These are phyloP conservation scores for Hypoxylon intermedium DNA, from an alignment of 495 filamentous ascomycete genomes.

Conservation along the genomic window DNA sequence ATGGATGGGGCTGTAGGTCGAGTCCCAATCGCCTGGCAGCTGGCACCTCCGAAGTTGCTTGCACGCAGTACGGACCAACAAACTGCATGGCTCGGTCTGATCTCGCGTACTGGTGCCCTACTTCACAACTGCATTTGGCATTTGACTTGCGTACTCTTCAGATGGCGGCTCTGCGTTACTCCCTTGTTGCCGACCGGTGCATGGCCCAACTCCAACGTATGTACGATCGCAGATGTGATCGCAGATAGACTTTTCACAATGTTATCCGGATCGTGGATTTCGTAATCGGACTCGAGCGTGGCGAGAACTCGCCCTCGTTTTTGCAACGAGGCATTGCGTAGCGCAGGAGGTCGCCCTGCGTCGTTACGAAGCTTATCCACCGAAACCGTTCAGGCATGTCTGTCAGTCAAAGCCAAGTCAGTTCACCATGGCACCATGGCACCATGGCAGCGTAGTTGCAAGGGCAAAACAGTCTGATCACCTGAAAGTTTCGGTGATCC, in stretches of 20 bases:
- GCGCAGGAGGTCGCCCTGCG: background rate
- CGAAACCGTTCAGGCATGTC: conserved; percentile 9
- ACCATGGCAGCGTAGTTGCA: background rate
- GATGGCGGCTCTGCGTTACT: background rate
- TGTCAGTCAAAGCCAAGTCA: conserved; percentile 3
- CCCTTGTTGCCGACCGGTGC: background rate
- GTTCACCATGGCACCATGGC: background rate
- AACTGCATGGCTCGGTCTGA: conserved; percentile 1
- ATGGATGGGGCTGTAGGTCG: background rate
- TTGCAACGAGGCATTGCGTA: background rate
- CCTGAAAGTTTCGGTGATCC: conserved; percentile 19
- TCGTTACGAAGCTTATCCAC: conserved; percentile 1
- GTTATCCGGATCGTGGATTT: background rate
- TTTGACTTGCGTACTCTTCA: background rate
- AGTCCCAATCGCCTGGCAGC: conserved; percentile 8
- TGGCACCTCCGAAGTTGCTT: conserved; percentile 10
- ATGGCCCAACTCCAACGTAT: background rate
- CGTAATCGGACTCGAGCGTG: background rate
- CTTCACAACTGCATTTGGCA: background rate
- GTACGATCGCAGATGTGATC: background rate
- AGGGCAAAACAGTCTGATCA: conserved; percentile 2
- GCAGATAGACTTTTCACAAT: background rate
- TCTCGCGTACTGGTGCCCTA: background rate
- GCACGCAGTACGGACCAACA: background rate
- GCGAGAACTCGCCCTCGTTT: background rate